Conservation (phyloP, 1,284 basidiomycete genomes). For the Leccinum subrobustum region DNA sequence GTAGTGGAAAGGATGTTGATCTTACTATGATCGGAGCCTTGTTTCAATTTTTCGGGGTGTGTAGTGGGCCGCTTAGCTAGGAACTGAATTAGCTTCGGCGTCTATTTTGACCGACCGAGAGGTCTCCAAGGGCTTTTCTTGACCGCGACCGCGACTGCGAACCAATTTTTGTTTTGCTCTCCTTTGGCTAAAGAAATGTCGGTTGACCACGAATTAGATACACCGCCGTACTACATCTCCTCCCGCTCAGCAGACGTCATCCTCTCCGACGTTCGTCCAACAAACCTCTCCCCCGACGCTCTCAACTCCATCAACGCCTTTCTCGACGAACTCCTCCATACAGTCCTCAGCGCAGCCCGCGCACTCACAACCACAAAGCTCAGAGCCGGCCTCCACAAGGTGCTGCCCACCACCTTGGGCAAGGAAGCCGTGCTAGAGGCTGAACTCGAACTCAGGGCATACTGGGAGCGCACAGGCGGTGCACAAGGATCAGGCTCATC, state of each 20-base stretch:
- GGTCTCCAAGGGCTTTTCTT: conserved; percentile 4
- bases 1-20: conserved; percentile 28
- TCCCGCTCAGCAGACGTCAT: conserved; percentile 82
- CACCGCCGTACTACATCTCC: conserved; percentile 72
- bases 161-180: background rate
- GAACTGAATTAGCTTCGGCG: background rate
- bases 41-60: conserved; percentile 4
- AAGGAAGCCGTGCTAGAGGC: conserved; percentile 92
- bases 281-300: conserved; percentile 73
- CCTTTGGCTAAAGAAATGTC: conserved; percentile 16
- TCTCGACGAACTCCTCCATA: conserved; percentile 85
- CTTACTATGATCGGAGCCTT: conserved; percentile 8
- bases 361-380: conserved; percentile 78
- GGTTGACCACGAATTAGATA: conserved; percentile 14
- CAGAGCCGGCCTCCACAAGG: conserved; percentile 67
- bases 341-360: conserved; percentile 65
- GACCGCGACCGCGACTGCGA: background rate
- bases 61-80: conserved; percentile 22
- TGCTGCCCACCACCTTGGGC: conserved; percentile 77
- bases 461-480: conserved; percentile 68
- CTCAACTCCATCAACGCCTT: conserved; percentile 79
- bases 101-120: background rate
- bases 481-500: conserved; percentile 37
- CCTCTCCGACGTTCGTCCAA: conserved; percentile 88
- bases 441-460: conserved; percentile 84